Conservation (phyloP, 2,329 filamentous ascomycete genomes). For the Penicillium vulpinum region DNA sequence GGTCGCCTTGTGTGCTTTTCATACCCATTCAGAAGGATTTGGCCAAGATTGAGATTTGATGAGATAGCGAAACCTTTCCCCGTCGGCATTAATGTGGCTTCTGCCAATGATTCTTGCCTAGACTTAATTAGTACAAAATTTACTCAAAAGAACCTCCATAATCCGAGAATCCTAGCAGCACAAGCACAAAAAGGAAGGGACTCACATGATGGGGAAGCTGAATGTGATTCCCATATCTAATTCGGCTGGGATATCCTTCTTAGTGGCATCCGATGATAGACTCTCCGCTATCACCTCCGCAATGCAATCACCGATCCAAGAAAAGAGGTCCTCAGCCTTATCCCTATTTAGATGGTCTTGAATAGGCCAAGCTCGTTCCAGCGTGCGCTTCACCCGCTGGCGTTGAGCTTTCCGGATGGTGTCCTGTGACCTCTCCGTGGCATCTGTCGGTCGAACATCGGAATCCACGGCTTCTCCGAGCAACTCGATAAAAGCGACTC, state of each 20-base stretch:
- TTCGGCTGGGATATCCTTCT: constrained; percentile 44
- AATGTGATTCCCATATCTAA: constrained; percentile 52
- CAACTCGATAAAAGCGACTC: constrained; percentile 58
- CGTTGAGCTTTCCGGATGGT: constrained; percentile 48
- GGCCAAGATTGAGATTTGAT: constrained; percentile 55
- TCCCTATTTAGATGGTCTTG: constrained; percentile 60
- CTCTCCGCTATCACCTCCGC: constrained; percentile 66
- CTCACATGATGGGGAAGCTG: constrained; percentile 53
- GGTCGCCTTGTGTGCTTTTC: constrained; percentile 50
- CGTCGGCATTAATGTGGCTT: constrained; percentile 59
- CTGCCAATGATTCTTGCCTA: constrained; percentile 54
- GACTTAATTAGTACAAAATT: constrained; percentile 15
- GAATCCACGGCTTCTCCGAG: constrained; percentile 45
- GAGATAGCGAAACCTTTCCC: constrained; percentile 60
- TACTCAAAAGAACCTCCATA: neutral
- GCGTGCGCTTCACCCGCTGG: constrained; percentile 49
- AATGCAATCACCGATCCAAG: constrained; percentile 79
- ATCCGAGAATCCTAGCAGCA: neutral
- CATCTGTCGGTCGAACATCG: constrained; percentile 32
- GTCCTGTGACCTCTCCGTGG: constrained; percentile 43
- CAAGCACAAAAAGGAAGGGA: neutral
- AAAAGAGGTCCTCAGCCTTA: constrained; percentile 71
- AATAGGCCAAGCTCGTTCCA: constrained; percentile 56
- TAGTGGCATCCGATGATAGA: constrained; percentile 42
- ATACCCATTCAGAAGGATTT: constrained; percentile 56